Evolutionary conservation across 495 filamentous ascomycete species (phyloP).

Genomic region (Tuber indicum): DNA sequence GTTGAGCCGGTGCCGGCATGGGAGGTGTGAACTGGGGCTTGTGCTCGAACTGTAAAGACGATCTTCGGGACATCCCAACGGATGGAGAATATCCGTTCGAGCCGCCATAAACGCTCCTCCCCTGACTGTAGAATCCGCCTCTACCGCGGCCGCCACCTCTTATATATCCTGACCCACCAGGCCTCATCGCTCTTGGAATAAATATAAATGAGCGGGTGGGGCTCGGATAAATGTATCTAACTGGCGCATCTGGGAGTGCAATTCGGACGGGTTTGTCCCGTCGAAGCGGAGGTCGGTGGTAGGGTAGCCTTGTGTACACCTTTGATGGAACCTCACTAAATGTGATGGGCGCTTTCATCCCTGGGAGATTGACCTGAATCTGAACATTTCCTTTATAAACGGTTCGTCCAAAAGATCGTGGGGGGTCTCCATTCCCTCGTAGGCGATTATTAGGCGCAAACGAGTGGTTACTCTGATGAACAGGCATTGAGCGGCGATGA

Average conservation of each 20-base stretch:
- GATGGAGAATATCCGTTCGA: slow-evolving; percentile 79
- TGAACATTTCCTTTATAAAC: slow-evolving; percentile 69
- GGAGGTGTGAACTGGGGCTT: slow-evolving; percentile 23
- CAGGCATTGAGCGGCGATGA: slow-evolving; percentile 44
- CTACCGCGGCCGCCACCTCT: slow-evolving; percentile 62
- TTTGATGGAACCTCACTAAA: slow-evolving; percentile 69
- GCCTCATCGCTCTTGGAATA: slow-evolving; percentile 86
- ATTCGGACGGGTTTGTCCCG: slow-evolving; percentile 96
- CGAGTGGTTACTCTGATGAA: slow-evolving; percentile 46
- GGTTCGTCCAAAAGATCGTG: slow-evolving; percentile 57
- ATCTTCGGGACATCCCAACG: slow-evolving; percentile 81
- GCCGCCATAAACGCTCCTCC: slow-evolving; percentile 71
- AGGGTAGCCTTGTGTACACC: slow-evolving; percentile 85
- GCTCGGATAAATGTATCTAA: slow-evolving; percentile 85
- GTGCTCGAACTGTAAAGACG: slow-evolving; percentile 56
- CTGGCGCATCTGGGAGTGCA: slow-evolving; percentile 68
- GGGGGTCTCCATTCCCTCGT: slow-evolving; percentile 47
- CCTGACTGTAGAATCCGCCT: slow-evolving; percentile 60
- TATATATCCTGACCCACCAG: slow-evolving; percentile 49
- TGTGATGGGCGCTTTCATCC: slow-evolving; percentile 62
- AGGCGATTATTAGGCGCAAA: slow-evolving; percentile 45
- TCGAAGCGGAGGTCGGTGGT: slow-evolving; percentile 87
- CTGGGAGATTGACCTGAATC: slow-evolving; percentile 69
- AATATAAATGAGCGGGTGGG: slow-evolving; percentile 93
- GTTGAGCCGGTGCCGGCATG: slow-evolving; percentile 11